Base-by-base conservation (phyloP, 2,329 filamentous ascomycete species). In the Plenodomus biglobosus region DNA sequence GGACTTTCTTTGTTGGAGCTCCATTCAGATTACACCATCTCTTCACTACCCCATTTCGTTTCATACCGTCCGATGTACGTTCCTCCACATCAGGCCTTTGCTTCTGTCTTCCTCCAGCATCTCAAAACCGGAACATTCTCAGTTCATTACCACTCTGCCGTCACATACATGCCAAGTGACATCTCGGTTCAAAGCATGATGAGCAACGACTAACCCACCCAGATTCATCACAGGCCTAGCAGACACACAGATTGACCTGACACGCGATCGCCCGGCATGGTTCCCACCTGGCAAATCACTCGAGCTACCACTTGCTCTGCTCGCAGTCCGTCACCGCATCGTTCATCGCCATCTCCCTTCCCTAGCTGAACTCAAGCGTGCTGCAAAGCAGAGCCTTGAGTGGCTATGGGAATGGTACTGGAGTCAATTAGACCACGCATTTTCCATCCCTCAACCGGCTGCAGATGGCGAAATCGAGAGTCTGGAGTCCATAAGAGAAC, bases 341-440 rank as follows among this genome's bases (percentile, higher is more conserved):
- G 95, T 91, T 35, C 92, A 97, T 70, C 89, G 95, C 70, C 88
- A 91, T 66, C 76, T 96, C 47, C 92, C 92, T 0, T 85, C 86
- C 1, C 76, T 96, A 44, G 78, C 82, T 10, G 85, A 90, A 54
- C 76, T 96, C 53, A 82, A 90, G 43, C 79, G 80, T 30, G 87
- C 87, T 1, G 83, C 87, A 1, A 75, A 78, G 54, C 83, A 86
- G 60, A 89, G 87, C 1, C 76, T 96, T 53, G 77, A 78, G 38
- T 96, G 92, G 92, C 85, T 96, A 42, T 96, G 90, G 89, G 80
- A 85, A 44, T 89, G 89, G 70, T 96, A 95, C 75, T 97, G 92
- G 92, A 73, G 65, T 11, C 73, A 75, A 32, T 66, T 85, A 17
- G 76, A 78, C 45, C 18, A 55, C n/a, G 61, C 59, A 3, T 64